Evolutionary conservation across 441 rosid species (phyloP).

Genomic region (Euphorbia corollata): DNA sequence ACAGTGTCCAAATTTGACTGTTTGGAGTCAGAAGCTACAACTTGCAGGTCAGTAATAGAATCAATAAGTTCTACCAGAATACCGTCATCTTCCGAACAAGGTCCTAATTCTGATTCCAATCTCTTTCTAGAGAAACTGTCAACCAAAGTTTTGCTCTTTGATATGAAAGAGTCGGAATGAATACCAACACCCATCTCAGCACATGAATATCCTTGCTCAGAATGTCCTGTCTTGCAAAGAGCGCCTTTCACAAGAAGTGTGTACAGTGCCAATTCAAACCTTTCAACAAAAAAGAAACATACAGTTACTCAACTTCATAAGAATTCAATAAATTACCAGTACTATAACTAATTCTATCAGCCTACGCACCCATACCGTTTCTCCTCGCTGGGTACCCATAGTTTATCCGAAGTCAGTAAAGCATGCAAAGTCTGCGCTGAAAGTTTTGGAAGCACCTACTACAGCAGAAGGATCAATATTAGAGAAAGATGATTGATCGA

Average conservation of each 20-base stretch:
- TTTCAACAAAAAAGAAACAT: slow-evolving; percentile 29
- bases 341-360: slow-evolving; percentile 14
- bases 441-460: slow-evolving; percentile 84
- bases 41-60: slow-evolving; percentile 43
- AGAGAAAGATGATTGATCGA: slow-evolving; percentile 15
- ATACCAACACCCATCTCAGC: slow-evolving; percentile 38
- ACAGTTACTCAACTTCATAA: slow-evolving; percentile 18
- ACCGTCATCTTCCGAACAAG: slow-evolving; percentile 38
- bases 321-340: slow-evolving; percentile 16
- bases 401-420: slow-evolving; percentile 82
- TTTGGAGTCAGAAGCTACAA: slow-evolving; percentile 40
- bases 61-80: slow-evolving; percentile 49
- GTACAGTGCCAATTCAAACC: slow-evolving; percentile 82
- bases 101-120: slow-evolving; percentile 53
- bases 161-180: slow-evolving; percentile 42
- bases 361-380: slow-evolving; percentile 51
- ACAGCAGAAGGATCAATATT: slow-evolving; percentile 18
- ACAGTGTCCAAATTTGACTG: slow-evolving; percentile 34
- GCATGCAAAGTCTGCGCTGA: slow-evolving; percentile 87
- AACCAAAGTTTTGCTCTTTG: slow-evolving; percentile 46
- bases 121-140: slow-evolving; percentile 38
- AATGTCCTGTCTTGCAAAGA: slow-evolving; percentile 44
- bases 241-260: slow-evolving; percentile 68
- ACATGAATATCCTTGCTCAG: slow-evolving; percentile 45
- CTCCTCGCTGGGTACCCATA: slow-evolving; percentile 91